Base-by-base conservation (phyloP, 805 yeast species). In the Candida ponderosae region DNA sequence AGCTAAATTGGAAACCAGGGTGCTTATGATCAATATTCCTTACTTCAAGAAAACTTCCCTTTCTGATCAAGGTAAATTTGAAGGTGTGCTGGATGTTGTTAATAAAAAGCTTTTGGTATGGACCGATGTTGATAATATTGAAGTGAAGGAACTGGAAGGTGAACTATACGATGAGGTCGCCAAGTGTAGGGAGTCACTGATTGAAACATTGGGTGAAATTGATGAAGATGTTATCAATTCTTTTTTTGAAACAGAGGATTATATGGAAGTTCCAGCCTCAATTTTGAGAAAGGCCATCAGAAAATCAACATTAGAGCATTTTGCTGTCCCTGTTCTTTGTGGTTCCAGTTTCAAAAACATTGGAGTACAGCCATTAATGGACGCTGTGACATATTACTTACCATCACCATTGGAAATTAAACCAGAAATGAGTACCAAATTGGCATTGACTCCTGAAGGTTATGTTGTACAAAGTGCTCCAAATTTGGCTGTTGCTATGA, bases 281-380 rank as follows among this genome's bases (percentile, higher is more conserved):
- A 50, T 73, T 1, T 60, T 93, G n/a, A 72, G 69, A 31, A 48
- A 53, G 14, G 81, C 95, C 0, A 68, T 93, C 7, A 65, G 84
- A 36, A 63, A 60, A 18, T 77, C 83, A 3, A 84, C 96, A 0
- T 44, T 86, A 6, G 55, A 57, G 1, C 70, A 72, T 34, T 57
- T 62, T 29, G 68, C 85, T 1, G 72, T 81, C 0, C 97, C 98
- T 0, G 84, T 93, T 0, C 60, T 89, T 28, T 88, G 97, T 59
- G 98, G 98, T 11, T 84, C 97, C 2, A 83, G 96, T 38, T 93
- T 90, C 60, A 74, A 70, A 46, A 90, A 90, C 56, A 83, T 90
- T 33, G 98, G 98, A 19, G 95, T 93, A 3, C 97, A 93, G 55
- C 96, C 97, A 1, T 63, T 93, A 34, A 60, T 93, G 59, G 97